A percentile compares a stretch with the other conserved stretches of the same genome.
phyloP scores from a whole-genome alignment of 768 basidiomycete species.

The Cystobasidium onofrii region DNA sequence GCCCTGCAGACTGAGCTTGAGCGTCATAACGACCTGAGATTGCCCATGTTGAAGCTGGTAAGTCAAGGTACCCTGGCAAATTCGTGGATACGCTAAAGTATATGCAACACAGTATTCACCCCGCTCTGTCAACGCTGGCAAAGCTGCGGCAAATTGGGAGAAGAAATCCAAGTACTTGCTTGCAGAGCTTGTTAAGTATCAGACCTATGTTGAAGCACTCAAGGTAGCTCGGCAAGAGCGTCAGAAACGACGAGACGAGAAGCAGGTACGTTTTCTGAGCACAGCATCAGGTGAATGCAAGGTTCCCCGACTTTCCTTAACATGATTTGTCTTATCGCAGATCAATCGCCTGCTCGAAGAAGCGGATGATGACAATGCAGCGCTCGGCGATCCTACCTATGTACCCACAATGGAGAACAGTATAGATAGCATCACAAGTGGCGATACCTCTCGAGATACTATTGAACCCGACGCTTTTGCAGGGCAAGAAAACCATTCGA shows the following conservation, averaged over 20 bases:
- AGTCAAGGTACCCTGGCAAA: too few species aligned
- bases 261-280: not conserved
- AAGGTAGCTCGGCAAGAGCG: slow-evolving; percentile 51
- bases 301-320: not conserved
- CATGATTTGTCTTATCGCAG: not conserved
- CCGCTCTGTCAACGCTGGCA: slow-evolving; percentile 62
- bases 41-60: slow-evolving; percentile 74
- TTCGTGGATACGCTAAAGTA: too few species aligned
- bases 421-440: not conserved
- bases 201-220: slow-evolving; percentile 85
- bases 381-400: slow-evolving; percentile 5
- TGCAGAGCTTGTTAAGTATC: slow-evolving; percentile 89
- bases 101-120: slow-evolving; percentile 70
- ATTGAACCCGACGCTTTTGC: not conserved
- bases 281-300: not conserved
- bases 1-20: slow-evolving; percentile 70
- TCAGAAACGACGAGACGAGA: slow-evolving; percentile 27
- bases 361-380: slow-evolving; percentile 26
- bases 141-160: slow-evolving; percentile 79
- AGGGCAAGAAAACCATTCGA: too few species aligned
- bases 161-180: slow-evolving; percentile 80
- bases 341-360: slow-evolving; percentile 20
- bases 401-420: not conserved
- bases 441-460: not conserved
- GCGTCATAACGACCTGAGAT: slow-evolving; percentile 70